phyloP scores from a whole-genome alignment of 768 basidiomycete species.

The Myochromella boudieri region DNA sequence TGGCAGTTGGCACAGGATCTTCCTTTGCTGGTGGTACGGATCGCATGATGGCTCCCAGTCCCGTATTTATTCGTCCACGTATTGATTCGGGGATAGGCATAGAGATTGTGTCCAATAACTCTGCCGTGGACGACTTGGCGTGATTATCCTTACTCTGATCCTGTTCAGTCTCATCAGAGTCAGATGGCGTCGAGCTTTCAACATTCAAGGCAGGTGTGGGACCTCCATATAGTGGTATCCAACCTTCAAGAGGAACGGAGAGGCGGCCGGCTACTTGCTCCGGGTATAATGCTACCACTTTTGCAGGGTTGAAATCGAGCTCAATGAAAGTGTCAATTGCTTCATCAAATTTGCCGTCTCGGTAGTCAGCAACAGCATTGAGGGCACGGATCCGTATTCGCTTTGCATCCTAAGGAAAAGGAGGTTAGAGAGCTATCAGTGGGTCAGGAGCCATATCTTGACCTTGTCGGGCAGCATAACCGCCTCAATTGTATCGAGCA shows the following conservation, averaged over 20 bases:
- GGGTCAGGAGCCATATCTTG: not conserved
- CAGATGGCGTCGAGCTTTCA: constrained; percentile 25
- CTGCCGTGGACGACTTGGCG: constrained; percentile 25
- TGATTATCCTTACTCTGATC: constrained; percentile 18
- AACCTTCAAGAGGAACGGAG: constrained; percentile 62
- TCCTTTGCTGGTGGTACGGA: constrained; percentile 47
- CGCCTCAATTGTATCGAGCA: constrained; percentile 71
- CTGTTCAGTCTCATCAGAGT: constrained; percentile 22
- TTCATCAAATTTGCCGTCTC: constrained; percentile 61
- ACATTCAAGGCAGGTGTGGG: constrained; percentile 35
- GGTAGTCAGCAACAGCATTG: constrained; percentile 79
- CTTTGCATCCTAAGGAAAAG: constrained; percentile 46
- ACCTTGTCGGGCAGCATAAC: constrained; percentile 65
- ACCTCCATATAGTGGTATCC: constrained; percentile 87
- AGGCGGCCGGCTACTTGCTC: constrained; percentile 79
- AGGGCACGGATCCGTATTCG: constrained; percentile 64
- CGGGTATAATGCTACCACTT: constrained; percentile 89
- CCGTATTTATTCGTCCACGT: constrained; percentile 41
- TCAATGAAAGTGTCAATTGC: constrained; percentile 88
- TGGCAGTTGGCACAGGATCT: constrained; percentile 60
- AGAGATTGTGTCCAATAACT: constrained; percentile 32
- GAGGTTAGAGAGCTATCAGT: constrained; percentile 3
- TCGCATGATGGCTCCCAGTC: constrained; percentile 52
- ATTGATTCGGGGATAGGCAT: constrained; percentile 40
- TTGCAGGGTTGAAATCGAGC: constrained; percentile 90